These are phyloP conservation scores for Zymoseptoria pseudotritici DNA, from an alignment of 2,329 filamentous ascomycete genomes.

Conservation along the genomic window DNA sequence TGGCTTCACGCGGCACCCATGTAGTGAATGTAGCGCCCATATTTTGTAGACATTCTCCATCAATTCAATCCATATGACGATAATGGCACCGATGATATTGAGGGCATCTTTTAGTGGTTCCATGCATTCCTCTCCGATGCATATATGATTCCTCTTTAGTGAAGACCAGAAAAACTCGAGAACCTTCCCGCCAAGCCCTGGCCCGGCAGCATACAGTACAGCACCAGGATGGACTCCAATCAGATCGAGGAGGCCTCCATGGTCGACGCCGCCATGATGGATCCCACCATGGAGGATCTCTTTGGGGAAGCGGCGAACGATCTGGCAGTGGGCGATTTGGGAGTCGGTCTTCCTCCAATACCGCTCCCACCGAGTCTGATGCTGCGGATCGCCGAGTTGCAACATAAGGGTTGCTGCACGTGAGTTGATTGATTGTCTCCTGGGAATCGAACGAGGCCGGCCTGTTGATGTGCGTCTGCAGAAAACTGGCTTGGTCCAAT, in stretches of 20 bases:
- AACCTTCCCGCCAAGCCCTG: not conserved
- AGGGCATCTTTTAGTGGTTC: not conserved
- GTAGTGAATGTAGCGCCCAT: no score
- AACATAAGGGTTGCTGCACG: conserved; percentile 72
- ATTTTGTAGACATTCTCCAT: no score
- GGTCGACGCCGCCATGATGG: conserved; percentile 19
- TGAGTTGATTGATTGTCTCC: conserved; percentile 40
- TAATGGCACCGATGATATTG: not conserved
- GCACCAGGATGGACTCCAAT: conserved; percentile 9
- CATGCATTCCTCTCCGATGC: not conserved
- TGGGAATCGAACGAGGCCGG: not conserved
- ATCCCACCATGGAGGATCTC: conserved; percentile 53
- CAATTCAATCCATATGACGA: no score
- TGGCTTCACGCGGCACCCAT: no score
- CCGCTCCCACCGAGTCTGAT: conserved; percentile 54
- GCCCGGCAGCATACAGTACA: not conserved
- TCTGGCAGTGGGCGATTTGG: conserved; percentile 43
- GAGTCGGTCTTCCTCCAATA: conserved; percentile 46
- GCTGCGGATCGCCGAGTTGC: conserved; percentile 68
- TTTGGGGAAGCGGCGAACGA: conserved; percentile 59
- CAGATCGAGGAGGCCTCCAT: conserved; percentile 15
- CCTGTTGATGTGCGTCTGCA: conserved; percentile 31
- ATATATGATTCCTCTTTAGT: not conserved
- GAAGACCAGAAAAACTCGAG: not conserved
- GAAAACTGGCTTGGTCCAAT: conserved; percentile 80